These are phyloP conservation scores for Immersiella caudata DNA, from an alignment of 495 filamentous ascomycete species.

Conservation along the genomic window DNA sequence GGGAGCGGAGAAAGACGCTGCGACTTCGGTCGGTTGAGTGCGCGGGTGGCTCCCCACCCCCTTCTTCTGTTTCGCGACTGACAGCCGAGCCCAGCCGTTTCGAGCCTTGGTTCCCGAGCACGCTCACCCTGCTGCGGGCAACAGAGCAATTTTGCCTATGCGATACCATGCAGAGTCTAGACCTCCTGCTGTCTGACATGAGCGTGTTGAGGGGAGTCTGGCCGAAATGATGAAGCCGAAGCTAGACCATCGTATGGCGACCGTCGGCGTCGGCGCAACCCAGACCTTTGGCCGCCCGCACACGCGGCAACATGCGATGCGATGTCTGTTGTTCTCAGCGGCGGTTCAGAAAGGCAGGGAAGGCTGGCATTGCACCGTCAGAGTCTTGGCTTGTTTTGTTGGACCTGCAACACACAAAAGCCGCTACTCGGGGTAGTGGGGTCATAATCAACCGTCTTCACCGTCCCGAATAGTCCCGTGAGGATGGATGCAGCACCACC, in stretches of 20 bases:
- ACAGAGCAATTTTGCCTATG: constrained; percentile 13
- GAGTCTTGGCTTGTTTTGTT: background rate
- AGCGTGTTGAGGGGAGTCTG: background rate
- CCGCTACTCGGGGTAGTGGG: background rate
- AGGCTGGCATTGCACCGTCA: background rate
- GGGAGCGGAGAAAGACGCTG: background rate
- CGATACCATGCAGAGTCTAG: background rate
- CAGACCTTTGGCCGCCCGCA: background rate
- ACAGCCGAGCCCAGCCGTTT: background rate
- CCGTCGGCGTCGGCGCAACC: background rate
- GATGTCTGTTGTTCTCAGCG: background rate
- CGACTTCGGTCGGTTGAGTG: background rate
- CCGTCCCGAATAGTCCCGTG: background rate
- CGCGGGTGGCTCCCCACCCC: background rate
- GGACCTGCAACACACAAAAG: background rate
- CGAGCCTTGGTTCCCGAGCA: background rate
- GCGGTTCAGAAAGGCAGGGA: background rate
- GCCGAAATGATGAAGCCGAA: background rate
- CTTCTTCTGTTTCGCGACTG: background rate
- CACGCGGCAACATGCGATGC: background rate
- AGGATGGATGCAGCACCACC: background rate
- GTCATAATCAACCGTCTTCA: background rate
- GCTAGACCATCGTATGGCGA: background rate
- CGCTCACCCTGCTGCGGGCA: background rate
- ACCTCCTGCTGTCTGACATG: constrained; percentile 3